phyloP scores from a whole-genome alignment of 73 alveolate genomes.

The Paramecium primaurelia region DNA sequence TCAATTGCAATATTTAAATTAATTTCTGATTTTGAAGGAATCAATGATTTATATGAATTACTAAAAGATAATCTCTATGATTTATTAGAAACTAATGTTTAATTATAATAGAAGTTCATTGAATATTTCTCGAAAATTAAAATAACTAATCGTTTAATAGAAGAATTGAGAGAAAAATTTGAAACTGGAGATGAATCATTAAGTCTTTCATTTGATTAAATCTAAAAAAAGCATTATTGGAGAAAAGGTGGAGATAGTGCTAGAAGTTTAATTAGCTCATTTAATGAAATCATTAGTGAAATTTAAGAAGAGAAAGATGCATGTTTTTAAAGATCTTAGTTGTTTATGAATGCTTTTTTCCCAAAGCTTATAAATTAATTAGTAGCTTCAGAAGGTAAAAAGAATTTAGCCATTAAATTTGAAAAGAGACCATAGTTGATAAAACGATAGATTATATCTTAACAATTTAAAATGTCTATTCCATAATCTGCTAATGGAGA shows the following conservation, averaged over 20 bases:
- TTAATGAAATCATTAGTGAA: not conserved
- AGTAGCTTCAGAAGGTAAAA: slow-evolving; percentile 34
- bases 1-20: not conserved
- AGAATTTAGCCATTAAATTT: not conserved
- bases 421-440: slow-evolving; percentile 15
- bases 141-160: not conserved
- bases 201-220: not conserved
- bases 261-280: not conserved
- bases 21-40: not conserved
- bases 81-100: not conserved
- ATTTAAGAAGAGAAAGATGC: slow-evolving; percentile 10
- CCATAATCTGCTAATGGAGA: slow-evolving; percentile 49
- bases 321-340: not conserved
- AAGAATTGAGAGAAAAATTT: slow-evolving; percentile 5
- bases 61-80: not conserved
- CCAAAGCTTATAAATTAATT: not conserved
- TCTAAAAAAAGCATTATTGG: not conserved
- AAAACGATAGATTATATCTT: not conserved
- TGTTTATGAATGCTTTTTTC: slow-evolving; percentile 17
- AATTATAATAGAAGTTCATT: not conserved
- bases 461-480: slow-evolving; percentile 11
- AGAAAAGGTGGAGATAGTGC: slow-evolving; percentile 16
- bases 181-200: not conserved
- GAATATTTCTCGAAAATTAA: not conserved
- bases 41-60: slow-evolving; percentile 6